Percentiles rank a stretch among this genome's conserved stretches.
These are phyloP conservation scores for Ophiocordyceps unilateralis DNA, from an alignment of 2,329 filamentous ascomycete genomes.

Conservation along the genomic window DNA sequence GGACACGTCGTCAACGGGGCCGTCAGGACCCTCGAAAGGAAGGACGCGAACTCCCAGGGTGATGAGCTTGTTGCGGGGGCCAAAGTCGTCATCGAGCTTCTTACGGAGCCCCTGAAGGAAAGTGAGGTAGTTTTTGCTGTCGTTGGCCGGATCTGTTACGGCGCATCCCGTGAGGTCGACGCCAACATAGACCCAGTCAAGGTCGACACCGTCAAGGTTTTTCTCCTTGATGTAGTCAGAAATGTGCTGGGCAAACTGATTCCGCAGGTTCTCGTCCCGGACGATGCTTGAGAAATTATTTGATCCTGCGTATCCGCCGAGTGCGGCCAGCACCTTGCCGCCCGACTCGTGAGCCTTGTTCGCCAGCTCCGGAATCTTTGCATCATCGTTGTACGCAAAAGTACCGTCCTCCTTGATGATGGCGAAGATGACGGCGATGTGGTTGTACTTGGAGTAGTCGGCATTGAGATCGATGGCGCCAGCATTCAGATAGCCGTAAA, in stretches of 20 bases:
- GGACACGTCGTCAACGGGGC: neutral
- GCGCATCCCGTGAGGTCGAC: conserved; percentile 1
- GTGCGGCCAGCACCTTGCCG: conserved; percentile 2
- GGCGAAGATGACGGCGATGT: too few species aligned
- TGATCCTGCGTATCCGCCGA: conserved; percentile 3
- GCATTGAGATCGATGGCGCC: too few species aligned
- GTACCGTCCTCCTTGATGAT: too few species aligned
- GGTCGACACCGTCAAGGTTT: neutral
- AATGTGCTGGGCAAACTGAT: neutral
- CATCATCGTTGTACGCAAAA: neutral
- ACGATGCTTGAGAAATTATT: conserved; percentile 2
- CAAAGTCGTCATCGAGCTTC: neutral
- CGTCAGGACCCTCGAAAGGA: conserved; percentile 3
- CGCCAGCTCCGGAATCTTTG: neutral
- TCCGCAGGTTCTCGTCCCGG: neutral
- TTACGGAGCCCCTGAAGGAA: neutral
- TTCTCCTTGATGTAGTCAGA: neutral
- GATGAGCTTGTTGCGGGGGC: neutral
- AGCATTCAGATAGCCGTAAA: too few species aligned
- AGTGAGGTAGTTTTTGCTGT: neutral
- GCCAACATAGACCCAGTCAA: conserved; percentile 1
- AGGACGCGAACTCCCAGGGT: conserved; percentile 1
- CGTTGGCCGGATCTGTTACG: neutral
- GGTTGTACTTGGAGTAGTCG: too few species aligned
- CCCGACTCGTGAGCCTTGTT: conserved; percentile 1